phyloP scores from a whole-genome alignment of 2,329 filamentous ascomycete species.

The Chalara sp. region DNA sequence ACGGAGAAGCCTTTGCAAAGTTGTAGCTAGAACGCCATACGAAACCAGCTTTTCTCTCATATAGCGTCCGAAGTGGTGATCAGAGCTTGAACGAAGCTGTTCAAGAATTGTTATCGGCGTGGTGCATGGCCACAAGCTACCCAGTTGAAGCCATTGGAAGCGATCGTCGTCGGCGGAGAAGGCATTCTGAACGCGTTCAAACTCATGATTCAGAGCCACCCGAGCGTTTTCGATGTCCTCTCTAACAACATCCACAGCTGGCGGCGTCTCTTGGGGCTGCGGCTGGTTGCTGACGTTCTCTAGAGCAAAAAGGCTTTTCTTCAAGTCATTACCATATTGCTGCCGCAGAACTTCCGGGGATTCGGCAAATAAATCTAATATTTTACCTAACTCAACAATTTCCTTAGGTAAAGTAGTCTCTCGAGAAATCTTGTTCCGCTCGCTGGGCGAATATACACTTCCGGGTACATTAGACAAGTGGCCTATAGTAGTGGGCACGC shows the following conservation, averaged over 20 bases:
- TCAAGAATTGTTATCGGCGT: slow-evolving; percentile 34
- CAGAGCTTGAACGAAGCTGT: slow-evolving; percentile 32
- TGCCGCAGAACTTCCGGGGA: slow-evolving; percentile 29
- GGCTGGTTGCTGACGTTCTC: neutral
- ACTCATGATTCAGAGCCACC: neutral
- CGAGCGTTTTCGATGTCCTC: slow-evolving; percentile 2
- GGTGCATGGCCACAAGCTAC: slow-evolving; percentile 34
- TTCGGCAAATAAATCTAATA: slow-evolving; percentile 25
- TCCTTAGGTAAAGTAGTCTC: slow-evolving; percentile 1
- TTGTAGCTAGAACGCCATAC: slow-evolving; percentile 34
- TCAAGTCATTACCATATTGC: slow-evolving; percentile 32
- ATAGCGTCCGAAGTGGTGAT: slow-evolving; percentile 21
- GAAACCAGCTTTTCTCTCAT: slow-evolving; percentile 32
- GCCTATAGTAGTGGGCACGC: neutral
- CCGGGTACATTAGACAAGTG: neutral
- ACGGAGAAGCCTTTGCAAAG: slow-evolving; percentile 36
- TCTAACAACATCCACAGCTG: neutral
- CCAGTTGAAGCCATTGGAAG: slow-evolving; percentile 31
- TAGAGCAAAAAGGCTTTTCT: slow-evolving; percentile 29
- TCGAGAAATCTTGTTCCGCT: too few species aligned
- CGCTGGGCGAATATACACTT: neutral
- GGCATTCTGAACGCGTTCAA: slow-evolving; percentile 2
- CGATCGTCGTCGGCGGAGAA: slow-evolving; percentile 4
- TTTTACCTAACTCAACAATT: slow-evolving; percentile 14
- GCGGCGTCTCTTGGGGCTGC: neutral